These are phyloP conservation scores for Macrolepiota dolichaula DNA, from an alignment of 768 basidiomycete species.

Conservation along the genomic window DNA sequence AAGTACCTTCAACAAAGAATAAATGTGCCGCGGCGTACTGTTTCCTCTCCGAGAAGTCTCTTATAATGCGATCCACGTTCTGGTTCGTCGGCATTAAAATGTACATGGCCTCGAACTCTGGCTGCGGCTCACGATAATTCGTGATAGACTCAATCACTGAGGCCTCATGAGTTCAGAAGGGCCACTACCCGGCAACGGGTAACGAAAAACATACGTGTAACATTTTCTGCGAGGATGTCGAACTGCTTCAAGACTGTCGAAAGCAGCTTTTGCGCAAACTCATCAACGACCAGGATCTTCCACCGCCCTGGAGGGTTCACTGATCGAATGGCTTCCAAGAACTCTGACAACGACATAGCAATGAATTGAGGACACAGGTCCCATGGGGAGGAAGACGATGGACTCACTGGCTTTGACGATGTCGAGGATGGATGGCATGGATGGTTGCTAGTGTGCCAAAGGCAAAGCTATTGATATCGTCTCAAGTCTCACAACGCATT, in stretches of 20 bases:
- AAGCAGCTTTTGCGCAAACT: conserved; percentile 81
- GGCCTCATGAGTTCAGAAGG: conserved; percentile 1
- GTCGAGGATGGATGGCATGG: conserved; percentile 41
- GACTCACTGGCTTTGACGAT: conserved; percentile 40
- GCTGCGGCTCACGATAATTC: conserved; percentile 76
- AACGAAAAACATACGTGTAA: conserved; percentile 73
- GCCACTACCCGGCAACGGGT: neutral
- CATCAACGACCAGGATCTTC: conserved; percentile 98
- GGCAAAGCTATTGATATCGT: neutral
- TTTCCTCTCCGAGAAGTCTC: conserved; percentile 64
- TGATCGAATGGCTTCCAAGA: conserved; percentile 83
- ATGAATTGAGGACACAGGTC: neutral
- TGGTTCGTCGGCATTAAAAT: conserved; percentile 92
- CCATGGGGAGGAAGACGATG: neutral
- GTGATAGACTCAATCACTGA: conserved; percentile 92
- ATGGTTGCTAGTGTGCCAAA: neutral
- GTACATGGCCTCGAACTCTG: conserved; percentile 88
- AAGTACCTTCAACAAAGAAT: conserved; percentile 85
- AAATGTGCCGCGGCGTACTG: conserved; percentile 86
- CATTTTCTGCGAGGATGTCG: conserved; percentile 94
- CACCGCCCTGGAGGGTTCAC: conserved; percentile 85
- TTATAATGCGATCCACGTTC: conserved; percentile 89
- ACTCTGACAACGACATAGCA: conserved; percentile 45
- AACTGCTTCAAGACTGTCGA: conserved; percentile 87
- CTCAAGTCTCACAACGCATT: neutral